Conservation (phyloP, 2,329 filamentous ascomycete species). For the Neonectria sp. region DNA sequence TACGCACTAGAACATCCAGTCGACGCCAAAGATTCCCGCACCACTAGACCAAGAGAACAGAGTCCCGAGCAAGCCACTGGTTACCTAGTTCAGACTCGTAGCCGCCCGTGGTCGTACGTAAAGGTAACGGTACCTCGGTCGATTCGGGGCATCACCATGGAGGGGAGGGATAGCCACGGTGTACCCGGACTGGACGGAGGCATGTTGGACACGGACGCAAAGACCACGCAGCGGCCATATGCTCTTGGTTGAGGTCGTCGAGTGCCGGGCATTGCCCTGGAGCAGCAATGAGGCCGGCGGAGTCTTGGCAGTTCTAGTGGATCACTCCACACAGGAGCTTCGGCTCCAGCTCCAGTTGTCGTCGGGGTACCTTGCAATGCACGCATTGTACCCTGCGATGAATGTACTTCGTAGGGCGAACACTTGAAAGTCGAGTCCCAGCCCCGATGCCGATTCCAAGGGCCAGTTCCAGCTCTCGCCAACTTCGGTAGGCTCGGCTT, state of each 20-base stretch:
- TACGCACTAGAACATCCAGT: conserved; percentile 27
- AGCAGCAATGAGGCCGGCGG: conserved; percentile 14
- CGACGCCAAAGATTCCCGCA: conserved; percentile 17
- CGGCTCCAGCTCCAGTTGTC: conserved; percentile 13
- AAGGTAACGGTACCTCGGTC: conserved; percentile 16
- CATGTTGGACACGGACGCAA: conserved; percentile 6
- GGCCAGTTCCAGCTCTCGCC: conserved; percentile 5
- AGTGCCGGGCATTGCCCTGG: conserved; percentile 18
- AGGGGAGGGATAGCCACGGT: background rate
- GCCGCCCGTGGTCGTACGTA: conserved; percentile 20
- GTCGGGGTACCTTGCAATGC: conserved; percentile 8
- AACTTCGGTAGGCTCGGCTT: conserved; percentile 21
- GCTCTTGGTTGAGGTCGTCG: background rate
- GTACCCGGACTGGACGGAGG: conserved; percentile 5
- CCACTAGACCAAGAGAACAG: conserved; percentile 5
- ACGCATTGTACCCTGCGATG: conserved; percentile 1
- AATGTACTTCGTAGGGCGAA: background rate
- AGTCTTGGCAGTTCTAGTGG: conserved; percentile 23
- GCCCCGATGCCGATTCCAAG: background rate
- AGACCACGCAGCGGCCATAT: background rate
- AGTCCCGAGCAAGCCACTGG: conserved; percentile 13
- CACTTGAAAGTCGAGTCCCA: background rate
- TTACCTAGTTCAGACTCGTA: conserved; percentile 16
- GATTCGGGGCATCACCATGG: background rate
- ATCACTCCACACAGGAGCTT: conserved; percentile 20